phyloP scores from a whole-genome alignment of 2,329 filamentous ascomycete genomes.

The Beauveria medogensis region DNA sequence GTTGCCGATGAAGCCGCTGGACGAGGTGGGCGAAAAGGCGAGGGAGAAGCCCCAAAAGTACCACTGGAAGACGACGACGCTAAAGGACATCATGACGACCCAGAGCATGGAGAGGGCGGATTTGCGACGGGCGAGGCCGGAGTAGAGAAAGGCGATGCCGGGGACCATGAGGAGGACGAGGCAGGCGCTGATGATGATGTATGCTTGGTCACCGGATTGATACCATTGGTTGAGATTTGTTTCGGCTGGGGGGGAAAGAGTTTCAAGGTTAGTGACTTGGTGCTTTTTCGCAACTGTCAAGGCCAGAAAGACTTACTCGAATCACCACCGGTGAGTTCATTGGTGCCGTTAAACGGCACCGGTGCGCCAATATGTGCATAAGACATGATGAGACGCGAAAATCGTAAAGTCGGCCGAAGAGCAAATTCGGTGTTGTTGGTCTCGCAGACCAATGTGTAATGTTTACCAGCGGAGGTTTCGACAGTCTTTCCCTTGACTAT shows the following conservation, averaged over 20 bases:
- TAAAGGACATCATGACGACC: constrained; percentile 91
- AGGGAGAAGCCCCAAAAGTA: constrained; percentile 99
- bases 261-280: background rate
- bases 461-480: background rate
- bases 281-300: background rate
- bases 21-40: constrained; percentile 75
- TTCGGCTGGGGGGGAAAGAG: background rate
- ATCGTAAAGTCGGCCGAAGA: background rate
- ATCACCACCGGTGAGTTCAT: constrained; percentile 62
- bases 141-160: constrained; percentile 95
- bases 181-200: constrained; percentile 79
- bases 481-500: background rate
- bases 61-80: constrained; percentile 94
- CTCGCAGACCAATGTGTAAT: background rate
- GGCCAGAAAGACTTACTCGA: constrained; percentile 52
- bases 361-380: constrained; percentile 53
- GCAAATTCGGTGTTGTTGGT: background rate
- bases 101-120: constrained; percentile 95
- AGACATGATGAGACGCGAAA: constrained; percentile 38
- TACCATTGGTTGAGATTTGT: constrained; percentile 93
- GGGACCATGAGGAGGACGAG: constrained; percentile 97
- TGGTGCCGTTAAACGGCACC: constrained; percentile 54
- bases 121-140: constrained; percentile 92
- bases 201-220: constrained; percentile 83
- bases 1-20: constrained; percentile 87